Evolutionary conservation across 768 basidiomycete species (phyloP).

Genomic region (Russula lepida): DNA sequence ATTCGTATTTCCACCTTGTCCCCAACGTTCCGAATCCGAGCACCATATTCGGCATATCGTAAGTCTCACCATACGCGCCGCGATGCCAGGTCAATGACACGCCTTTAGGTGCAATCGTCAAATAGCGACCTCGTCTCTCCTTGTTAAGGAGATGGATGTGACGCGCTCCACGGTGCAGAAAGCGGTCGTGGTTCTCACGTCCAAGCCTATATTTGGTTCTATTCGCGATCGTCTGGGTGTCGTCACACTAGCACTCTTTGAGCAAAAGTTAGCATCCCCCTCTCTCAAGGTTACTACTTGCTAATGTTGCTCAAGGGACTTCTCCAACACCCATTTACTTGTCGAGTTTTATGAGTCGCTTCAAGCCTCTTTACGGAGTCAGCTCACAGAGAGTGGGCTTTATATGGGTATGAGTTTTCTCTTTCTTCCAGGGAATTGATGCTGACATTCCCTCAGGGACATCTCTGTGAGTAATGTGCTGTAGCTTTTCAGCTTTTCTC

Average conservation of each 20-base stretch:
- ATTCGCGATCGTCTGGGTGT: conserved; percentile 93
- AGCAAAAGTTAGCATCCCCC: conserved; percentile 48
- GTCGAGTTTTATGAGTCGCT: conserved; percentile 77
- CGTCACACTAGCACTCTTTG: conserved; percentile 85
- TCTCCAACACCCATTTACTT: conserved; percentile 79
- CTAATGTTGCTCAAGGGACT: conserved; percentile 50
- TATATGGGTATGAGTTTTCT: conserved; percentile 72
- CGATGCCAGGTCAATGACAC: not conserved
- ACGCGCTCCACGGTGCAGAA: conserved; percentile 97
- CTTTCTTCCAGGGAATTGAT: not conserved
- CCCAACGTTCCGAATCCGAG: conserved; percentile 59
- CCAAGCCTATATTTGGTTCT: conserved; percentile 87
- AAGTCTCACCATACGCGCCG: conserved; percentile 25
- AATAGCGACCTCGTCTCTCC: conserved; percentile 68
- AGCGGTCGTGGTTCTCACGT: conserved; percentile 89
- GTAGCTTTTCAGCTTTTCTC: conserved; percentile 17
- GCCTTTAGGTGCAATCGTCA: conserved; percentile 82
- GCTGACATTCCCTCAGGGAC: conserved; percentile 41
- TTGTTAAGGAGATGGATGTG: conserved; percentile 75
- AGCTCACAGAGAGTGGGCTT: conserved; percentile 85
- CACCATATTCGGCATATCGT: conserved; percentile 97
- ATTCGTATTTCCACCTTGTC: conserved; percentile 92
- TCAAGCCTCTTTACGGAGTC: conserved; percentile 63
- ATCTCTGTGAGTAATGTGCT: conserved; percentile 40
- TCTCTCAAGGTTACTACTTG: not conserved